Base-by-base conservation (phyloP, 805 yeast species). In the Phaffomyces opuntiae region DNA sequence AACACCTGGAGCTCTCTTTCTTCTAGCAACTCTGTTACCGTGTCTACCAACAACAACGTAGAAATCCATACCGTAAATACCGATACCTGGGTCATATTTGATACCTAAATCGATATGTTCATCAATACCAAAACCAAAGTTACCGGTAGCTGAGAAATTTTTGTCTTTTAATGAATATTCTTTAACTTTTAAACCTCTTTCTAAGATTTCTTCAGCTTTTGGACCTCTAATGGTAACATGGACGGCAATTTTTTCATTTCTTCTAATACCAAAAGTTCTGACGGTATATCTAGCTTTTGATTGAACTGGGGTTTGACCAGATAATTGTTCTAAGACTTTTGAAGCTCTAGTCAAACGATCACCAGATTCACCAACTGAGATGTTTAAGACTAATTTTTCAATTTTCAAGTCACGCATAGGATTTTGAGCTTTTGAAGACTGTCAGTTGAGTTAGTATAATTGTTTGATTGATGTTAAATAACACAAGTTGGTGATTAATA, bases 281-380 rank as follows among this genome's bases (percentile, higher is more conserved):
- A 93, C 97, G 61, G 99, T 93, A 88, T 93, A 93, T 81, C 99
- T 87, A 67, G 99, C 99, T 85, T 93, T 93, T 66, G 98, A 90
- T 76, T 87, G 96, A 66, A 93, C 99, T 74, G 99, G 99, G 68
- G 99, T 93, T 81, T 93, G 99, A 90, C 99, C 99, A 64, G 98
- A 91, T 68, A 93, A 86, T 81, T 93, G 99, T 81, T 93, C 99
- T 72, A 93, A 83, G 68, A 93, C 99, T 83, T 93, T 93, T 72
- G 99, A 93, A 66, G 99, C 99, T 87, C 99, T 91, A 81, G 99
- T 93, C 75, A 93, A 88, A 85, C 98, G 87, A 78, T 93, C 99
- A 83, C 99, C 99, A 76, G 97, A 90, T 80, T 93, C 99, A 81
- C 99, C 99, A 75, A 93, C 99, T 77, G 96, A 90, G 79, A 93